These are phyloP conservation scores for Nakaseomyces glabratus DNA, from an alignment of 1,139 yeast species.

Conservation along the genomic window DNA sequence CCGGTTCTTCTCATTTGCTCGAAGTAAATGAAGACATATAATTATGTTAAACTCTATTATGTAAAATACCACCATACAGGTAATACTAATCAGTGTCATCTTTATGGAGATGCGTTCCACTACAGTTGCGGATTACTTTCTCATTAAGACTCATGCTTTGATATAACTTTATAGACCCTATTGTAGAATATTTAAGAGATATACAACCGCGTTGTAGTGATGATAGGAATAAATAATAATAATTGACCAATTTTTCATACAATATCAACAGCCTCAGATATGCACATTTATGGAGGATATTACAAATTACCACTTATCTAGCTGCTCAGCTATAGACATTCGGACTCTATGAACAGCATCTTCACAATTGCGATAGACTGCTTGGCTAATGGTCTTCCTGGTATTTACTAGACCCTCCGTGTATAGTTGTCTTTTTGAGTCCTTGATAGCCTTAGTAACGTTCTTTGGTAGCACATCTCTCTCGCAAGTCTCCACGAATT, in stretches of 20 bases:
- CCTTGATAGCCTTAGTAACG: conserved; percentile 13
- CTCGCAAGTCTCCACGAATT: conserved; percentile 13
- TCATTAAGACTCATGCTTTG: no score
- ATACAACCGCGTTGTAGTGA: no score
- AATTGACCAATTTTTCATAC: not conserved
- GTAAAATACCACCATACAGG: no score
- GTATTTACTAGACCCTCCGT: conserved; percentile 13
- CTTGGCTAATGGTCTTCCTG: conserved; percentile 7
- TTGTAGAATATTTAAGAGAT: no score
- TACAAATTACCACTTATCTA: conserved; percentile 5
- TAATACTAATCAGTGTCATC: no score
- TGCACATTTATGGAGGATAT: no score
- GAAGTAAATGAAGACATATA: no score
- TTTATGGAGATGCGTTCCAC: no score
- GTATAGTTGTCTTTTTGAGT: conserved; percentile 12
- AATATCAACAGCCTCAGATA: not conserved
- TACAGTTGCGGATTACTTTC: no score
- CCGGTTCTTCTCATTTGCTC: no score
- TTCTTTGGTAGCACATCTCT: conserved; percentile 19
- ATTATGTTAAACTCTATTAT: no score
- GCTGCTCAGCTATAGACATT: conserved; percentile 9
- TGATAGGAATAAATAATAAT: conserved; percentile 1
- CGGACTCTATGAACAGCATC: conserved; percentile 11
- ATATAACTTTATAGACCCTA: no score
- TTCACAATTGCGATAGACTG: conserved; percentile 12